These are phyloP conservation scores for Neofusicoccum umdonicola DNA, from an alignment of 2,329 filamentous ascomycete species.

Conservation along the genomic window DNA sequence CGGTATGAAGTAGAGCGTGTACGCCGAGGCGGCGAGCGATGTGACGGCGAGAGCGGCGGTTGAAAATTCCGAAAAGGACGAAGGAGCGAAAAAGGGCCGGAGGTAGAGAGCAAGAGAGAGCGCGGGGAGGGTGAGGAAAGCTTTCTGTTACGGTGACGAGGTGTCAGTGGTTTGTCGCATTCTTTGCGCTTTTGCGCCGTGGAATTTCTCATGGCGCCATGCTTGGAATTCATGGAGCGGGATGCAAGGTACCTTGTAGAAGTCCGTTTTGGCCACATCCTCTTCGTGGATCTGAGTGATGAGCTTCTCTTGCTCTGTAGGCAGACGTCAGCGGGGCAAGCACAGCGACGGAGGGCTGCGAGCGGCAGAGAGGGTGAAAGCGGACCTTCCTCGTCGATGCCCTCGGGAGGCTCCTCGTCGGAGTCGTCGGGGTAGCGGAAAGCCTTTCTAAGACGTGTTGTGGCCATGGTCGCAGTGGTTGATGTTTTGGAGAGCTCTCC, in stretches of 20 bases:
- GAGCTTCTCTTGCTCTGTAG: constrained; percentile 62
- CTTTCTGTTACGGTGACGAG: constrained; percentile 17
- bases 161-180: constrained; percentile 45
- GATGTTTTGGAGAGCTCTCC: neutral
- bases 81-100: constrained; percentile 43
- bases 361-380: neutral
- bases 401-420: constrained; percentile 55
- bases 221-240: constrained; percentile 17
- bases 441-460: constrained; percentile 68
- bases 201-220: constrained; percentile 20
- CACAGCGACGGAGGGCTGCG: neutral
- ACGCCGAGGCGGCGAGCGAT: constrained; percentile 62
- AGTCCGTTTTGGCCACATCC: constrained; percentile 44
- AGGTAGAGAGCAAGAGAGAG: constrained; percentile 58
- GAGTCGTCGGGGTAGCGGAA: constrained; percentile 71
- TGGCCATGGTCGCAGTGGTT: constrained; percentile 39
- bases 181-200: constrained; percentile 23
- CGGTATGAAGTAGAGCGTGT: constrained; percentile 57
- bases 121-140: constrained; percentile 61
- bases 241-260: constrained; percentile 30
- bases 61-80: constrained; percentile 39
- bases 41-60: constrained; percentile 59
- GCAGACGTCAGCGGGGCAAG: constrained; percentile 20
- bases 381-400: constrained; percentile 73
- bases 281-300: constrained; percentile 56